phyloP scores from a whole-genome alignment of 2,329 filamentous ascomycete genomes.

The Diatrype stigma region DNA sequence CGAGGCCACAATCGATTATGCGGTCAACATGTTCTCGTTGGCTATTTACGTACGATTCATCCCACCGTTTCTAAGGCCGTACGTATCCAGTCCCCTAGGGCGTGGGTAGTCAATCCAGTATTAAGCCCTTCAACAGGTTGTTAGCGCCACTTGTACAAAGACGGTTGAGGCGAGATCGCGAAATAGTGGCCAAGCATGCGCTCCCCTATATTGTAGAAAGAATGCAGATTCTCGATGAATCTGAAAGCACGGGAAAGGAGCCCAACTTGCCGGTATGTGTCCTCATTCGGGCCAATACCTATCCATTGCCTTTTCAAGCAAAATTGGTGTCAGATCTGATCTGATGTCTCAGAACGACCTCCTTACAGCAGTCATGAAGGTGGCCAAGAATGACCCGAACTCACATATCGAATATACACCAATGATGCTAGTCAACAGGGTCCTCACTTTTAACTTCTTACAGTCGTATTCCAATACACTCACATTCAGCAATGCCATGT shows the following conservation, averaged over 20 bases:
- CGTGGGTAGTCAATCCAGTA: background rate
- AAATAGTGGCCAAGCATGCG: conserved; percentile 9
- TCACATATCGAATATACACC: conserved; percentile 4
- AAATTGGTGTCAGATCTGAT: background rate
- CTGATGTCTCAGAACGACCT: conserved; percentile 3
- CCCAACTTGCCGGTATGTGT: background rate
- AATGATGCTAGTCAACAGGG: conserved; percentile 8
- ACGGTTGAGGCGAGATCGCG: conserved; percentile 1
- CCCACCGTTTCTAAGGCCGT: background rate
- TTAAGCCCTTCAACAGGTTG: background rate
- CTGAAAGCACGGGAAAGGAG: background rate
- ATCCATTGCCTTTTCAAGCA: too few species aligned
- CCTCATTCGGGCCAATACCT: too few species aligned
- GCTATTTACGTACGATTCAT: conserved; percentile 14
- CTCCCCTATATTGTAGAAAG: conserved; percentile 11
- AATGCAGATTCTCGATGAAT: conserved; percentile 7
- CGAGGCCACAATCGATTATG: conserved; percentile 13
- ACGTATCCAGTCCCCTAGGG: background rate
- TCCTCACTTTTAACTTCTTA: conserved; percentile 8
- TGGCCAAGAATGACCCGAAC: conserved; percentile 10
- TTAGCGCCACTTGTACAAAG: conserved; percentile 3
- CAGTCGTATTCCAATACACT: conserved; percentile 8
- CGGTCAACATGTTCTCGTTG: conserved; percentile 12
- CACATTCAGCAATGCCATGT: conserved; percentile 11
- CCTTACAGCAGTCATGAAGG: conserved; percentile 8